phyloP scores from a whole-genome alignment of 495 filamentous ascomycete species.

The Penicillium maclennaniae region DNA sequence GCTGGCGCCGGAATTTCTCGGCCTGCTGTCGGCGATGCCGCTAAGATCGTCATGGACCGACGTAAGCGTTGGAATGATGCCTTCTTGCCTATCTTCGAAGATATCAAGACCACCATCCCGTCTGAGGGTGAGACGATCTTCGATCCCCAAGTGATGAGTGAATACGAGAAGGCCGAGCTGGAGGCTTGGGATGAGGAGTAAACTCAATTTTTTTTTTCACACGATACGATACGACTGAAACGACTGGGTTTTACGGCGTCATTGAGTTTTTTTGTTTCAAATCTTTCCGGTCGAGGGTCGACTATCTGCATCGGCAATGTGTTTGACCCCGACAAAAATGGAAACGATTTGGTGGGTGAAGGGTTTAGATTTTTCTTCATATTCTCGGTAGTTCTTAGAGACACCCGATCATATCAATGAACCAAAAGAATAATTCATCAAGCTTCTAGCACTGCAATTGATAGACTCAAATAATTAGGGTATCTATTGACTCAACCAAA shows the following conservation, averaged over 20 bases:
- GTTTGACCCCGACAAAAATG: not conserved
- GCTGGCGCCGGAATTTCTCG: constrained; percentile 53
- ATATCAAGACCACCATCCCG: constrained; percentile 60
- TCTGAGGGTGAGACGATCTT: constrained; percentile 61
- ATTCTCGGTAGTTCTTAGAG: not conserved
- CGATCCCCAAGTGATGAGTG: constrained; percentile 50
- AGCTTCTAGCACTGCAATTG: not conserved
- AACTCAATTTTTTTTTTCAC: constrained; percentile 3
- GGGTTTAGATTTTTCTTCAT: too few species aligned
- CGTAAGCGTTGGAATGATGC: constrained; percentile 79
- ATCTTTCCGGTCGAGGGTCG: not conserved
- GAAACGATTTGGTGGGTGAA: not conserved
- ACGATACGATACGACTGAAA: constrained; percentile 20
- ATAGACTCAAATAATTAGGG: not conserved
- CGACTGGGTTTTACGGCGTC: constrained; percentile 21
- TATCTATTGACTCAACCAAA: not conserved
- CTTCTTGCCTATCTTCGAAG: constrained; percentile 82
- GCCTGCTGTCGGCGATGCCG: constrained; percentile 86
- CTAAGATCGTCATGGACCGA: constrained; percentile 85
- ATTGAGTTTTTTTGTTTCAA: constrained; percentile 3
- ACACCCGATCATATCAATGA: not conserved
- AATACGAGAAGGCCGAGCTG: constrained; percentile 63
- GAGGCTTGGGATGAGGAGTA: constrained; percentile 71
- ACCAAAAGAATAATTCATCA: not conserved
- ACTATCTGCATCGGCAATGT: not conserved